Conservation (phyloP, 108 stramenopile genomes). For the Epipyxis sp. region DNA sequence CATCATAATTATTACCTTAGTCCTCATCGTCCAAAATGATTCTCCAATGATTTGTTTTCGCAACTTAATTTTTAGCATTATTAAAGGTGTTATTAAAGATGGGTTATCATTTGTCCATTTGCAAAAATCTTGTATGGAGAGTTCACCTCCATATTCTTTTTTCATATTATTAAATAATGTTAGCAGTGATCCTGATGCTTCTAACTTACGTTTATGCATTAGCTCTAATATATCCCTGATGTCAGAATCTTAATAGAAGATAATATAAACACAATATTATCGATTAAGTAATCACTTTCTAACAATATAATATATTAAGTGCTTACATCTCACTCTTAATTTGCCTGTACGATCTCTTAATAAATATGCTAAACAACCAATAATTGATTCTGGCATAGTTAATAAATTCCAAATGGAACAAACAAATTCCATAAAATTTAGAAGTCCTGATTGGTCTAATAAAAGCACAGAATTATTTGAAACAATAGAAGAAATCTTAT, state of each 20-base stretch:
- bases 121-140: neutral
- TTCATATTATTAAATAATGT: neutral
- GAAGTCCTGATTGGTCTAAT: neutral
- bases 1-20: too few relatives aligned
- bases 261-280: too few relatives aligned
- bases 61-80: neutral
- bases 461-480: neutral
- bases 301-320: neutral
- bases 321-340: neutral
- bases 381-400: neutral
- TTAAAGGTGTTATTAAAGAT: neutral
- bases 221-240: neutral
- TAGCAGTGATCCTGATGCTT: neutral
- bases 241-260: too few relatives aligned
- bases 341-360: neutral
- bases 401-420: conserved; percentile 10
- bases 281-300: neutral
- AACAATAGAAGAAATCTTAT: neutral
- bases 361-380: neutral
- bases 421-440: conserved; percentile 24
- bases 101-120: neutral
- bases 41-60: conserved; percentile 8
- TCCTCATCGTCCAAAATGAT: neutral
- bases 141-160: neutral
- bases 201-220: neutral